Conservation (phyloP, 208 protist genomes). For the Ichthyophonus hoferi region DNA sequence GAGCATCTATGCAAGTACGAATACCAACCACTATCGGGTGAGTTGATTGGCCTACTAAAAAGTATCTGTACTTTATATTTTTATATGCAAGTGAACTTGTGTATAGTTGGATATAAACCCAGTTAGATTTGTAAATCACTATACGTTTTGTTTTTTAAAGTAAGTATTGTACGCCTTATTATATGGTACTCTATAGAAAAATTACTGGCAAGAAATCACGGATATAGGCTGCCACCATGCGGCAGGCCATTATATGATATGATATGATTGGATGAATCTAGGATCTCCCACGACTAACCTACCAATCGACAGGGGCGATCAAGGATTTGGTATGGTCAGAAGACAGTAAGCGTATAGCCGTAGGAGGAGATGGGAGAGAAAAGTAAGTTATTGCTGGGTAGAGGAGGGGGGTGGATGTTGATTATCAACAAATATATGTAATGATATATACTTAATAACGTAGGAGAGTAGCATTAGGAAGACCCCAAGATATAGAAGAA, state of each 20-base stretch:
- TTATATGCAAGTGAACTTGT: neutral
- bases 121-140: too few relatives aligned
- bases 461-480: neutral
- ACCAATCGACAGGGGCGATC: conserved; percentile 52
- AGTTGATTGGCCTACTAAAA: neutral
- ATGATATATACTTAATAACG: neutral
- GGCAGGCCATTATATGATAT: too few relatives aligned
- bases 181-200: too few relatives aligned
- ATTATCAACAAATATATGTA: neutral
- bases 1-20: conserved; percentile 60
- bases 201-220: too few relatives aligned
- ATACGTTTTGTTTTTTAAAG: too few relatives aligned
- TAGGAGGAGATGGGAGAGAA: conserved; percentile 65
- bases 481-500: too few relatives aligned
- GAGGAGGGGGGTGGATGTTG: too few relatives aligned
- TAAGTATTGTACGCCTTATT: too few relatives aligned
- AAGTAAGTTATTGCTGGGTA: too few relatives aligned
- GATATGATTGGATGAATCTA: too few relatives aligned
- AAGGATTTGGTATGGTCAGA: conserved; percentile 65
- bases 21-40: conserved; percentile 35
- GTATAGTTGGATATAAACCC: neutral
- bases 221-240: too few relatives aligned
- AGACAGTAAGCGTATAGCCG: conserved; percentile 68
- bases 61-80: neutral
- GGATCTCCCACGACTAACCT: too few relatives aligned